These are phyloP conservation scores for Aspergillus bridgeri DNA, from an alignment of 495 filamentous ascomycete genomes.

Conservation along the genomic window DNA sequence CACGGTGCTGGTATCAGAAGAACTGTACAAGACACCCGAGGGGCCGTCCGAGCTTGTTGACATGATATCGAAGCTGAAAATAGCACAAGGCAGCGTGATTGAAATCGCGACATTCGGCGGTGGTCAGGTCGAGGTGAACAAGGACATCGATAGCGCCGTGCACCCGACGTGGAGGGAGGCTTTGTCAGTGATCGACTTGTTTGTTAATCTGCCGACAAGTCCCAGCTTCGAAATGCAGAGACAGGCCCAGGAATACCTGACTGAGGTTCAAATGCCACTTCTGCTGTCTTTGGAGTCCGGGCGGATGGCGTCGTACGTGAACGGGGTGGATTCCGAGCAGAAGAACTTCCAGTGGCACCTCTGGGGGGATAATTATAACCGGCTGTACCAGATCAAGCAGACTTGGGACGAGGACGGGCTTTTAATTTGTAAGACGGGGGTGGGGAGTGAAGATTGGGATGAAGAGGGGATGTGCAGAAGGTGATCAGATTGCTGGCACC, in stretches of 20 bases:
- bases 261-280: conserved; percentile 35
- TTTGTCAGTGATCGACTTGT: conserved; percentile 20
- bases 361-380: conserved; percentile 48
- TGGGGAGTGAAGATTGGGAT: conserved; percentile 36
- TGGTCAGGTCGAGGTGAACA: conserved; percentile 26
- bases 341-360: conserved; percentile 44
- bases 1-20: conserved; percentile 31
- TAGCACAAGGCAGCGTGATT: conserved; percentile 11
- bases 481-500: neutral
- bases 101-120: conserved; percentile 32
- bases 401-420: conserved; percentile 27
- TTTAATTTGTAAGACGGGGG: conserved; percentile 26
- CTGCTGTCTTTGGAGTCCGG: conserved; percentile 37
- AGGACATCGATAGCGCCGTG: conserved; percentile 27
- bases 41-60: conserved; percentile 24
- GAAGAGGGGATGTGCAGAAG: conserved; percentile 26
- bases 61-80: conserved; percentile 18
- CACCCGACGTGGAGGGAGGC: conserved; percentile 40
- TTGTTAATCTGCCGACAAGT: conserved; percentile 9
- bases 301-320: conserved; percentile 45
- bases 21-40: conserved; percentile 18
- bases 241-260: conserved; percentile 36
- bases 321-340: conserved; percentile 49
- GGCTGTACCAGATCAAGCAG: conserved; percentile 42
- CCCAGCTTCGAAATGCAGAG: conserved; percentile 22